These are phyloP conservation scores for Podospora anserina DNA, from an alignment of 495 filamentous ascomycete genomes.

Conservation along the genomic window DNA sequence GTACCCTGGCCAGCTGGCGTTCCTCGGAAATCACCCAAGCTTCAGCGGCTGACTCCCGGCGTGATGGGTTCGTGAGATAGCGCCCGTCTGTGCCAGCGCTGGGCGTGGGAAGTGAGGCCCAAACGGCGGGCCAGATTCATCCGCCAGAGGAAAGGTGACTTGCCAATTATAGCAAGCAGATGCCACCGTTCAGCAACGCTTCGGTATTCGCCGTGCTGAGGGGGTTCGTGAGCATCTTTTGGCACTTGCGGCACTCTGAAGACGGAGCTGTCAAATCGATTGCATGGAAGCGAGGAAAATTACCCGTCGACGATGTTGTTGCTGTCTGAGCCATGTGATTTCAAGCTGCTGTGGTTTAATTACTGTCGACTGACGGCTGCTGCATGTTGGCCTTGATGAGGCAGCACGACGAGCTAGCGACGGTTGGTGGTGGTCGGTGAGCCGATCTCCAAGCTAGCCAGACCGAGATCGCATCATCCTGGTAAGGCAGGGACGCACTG, in stretches of 20 bases:
- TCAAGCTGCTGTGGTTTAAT: conserved; percentile 3
- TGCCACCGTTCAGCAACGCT: background rate
- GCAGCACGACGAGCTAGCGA: background rate
- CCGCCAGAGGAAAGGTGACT: background rate
- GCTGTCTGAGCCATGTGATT: conserved; percentile 37
- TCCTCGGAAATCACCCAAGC: conserved; percentile 1
- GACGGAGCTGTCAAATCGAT: background rate
- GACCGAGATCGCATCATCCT: background rate
- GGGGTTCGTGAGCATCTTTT: background rate
- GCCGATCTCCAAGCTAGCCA: background rate
- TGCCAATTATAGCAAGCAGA: conserved; percentile 4
- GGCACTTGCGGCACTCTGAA: background rate
- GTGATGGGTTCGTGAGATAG: conserved; percentile 2
- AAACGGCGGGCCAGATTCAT: background rate
- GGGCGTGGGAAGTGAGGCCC: conserved; percentile 2
- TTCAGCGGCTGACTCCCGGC: background rate
- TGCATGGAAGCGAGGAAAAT: conserved; percentile 62
- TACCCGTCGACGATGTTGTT: conserved; percentile 99
- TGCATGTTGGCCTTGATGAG: conserved; percentile 3
- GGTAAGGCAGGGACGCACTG: background rate
- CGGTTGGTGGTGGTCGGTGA: background rate
- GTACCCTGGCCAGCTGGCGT: background rate
- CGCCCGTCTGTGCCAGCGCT: conserved; percentile 11
- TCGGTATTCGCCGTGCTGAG: background rate
- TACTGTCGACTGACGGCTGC: background rate